These are phyloP conservation scores for Stagonosporopsis vannaccii DNA, from an alignment of 2,329 filamentous ascomycete species.

Conservation along the genomic window DNA sequence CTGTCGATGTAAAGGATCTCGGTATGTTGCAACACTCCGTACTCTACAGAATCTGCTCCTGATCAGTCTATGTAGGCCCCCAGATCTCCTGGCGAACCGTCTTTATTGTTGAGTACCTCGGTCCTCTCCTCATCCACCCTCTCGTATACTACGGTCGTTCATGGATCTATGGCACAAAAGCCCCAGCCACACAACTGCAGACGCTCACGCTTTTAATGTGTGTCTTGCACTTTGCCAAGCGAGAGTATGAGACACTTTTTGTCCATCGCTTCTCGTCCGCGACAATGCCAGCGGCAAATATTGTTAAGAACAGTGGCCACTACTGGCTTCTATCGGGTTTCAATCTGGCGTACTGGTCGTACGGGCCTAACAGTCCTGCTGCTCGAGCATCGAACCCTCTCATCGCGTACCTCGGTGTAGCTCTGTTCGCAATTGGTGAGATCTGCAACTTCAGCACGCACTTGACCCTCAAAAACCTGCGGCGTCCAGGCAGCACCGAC, in stretches of 20 bases:
- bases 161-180: constrained; percentile 69
- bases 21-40: constrained; percentile 61
- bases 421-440: constrained; percentile 79
- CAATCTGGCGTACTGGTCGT: constrained; percentile 84
- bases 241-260: constrained; percentile 92
- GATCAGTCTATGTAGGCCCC: constrained; percentile 63
- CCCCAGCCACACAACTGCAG: constrained; percentile 69
- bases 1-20: constrained; percentile 88
- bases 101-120: constrained; percentile 93
- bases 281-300: constrained; percentile 90
- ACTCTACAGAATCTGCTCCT: not conserved
- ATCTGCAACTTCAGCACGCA: constrained; percentile 82
- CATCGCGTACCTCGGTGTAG: constrained; percentile 67
- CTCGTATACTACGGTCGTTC: constrained; percentile 74
- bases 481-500: constrained; percentile 78
- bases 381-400: constrained; percentile 60
- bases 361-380: constrained; percentile 75
- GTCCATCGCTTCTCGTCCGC: constrained; percentile 93
- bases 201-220: constrained; percentile 77
- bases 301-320: constrained; percentile 93
- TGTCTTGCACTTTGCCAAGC: constrained; percentile 87
- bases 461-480: constrained; percentile 76
- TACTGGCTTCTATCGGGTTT: constrained; percentile 89
- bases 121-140: constrained; percentile 86
- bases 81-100: constrained; percentile 94